Evolutionary conservation across 805 yeast species (phyloP).

Genomic region (Wickerhamiella kazuoi): DNA sequence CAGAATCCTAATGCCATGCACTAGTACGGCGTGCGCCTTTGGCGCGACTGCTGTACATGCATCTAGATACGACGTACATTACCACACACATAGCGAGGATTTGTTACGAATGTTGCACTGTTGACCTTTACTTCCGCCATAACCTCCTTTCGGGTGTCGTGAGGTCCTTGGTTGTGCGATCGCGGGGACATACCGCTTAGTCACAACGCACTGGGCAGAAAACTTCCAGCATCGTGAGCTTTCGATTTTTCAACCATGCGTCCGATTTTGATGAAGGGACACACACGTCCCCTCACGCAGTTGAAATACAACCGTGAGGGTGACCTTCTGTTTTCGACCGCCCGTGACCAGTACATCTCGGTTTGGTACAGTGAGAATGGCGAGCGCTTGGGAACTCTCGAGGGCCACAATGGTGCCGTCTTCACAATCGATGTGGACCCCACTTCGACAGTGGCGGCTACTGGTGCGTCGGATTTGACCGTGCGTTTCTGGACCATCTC

Average conservation of each 20-base stretch:
- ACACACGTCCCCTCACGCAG: conserved; percentile 94
- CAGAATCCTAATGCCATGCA: too few species aligned
- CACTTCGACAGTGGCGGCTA: conserved; percentile 48
- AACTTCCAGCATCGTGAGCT: too few species aligned
- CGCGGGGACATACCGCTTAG: too few species aligned
- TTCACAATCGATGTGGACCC: conserved; percentile 82
- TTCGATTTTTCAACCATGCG: conserved; percentile 9
- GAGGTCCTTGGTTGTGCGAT: too few species aligned
- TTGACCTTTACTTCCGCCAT: too few species aligned
- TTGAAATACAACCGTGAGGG: conserved; percentile 93
- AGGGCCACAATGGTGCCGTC: conserved; percentile 81
- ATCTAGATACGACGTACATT: too few species aligned
- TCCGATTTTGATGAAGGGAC: conserved; percentile 45
- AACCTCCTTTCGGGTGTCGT: too few species aligned
- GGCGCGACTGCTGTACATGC: too few species aligned
- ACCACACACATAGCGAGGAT: too few species aligned
- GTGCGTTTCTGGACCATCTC: conserved; percentile 70
- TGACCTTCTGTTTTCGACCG: conserved; percentile 76
- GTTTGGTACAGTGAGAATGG: conserved; percentile 94
- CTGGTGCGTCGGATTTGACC: conserved; percentile 83
- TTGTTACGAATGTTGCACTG: too few species aligned
- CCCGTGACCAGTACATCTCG: conserved; percentile 71
- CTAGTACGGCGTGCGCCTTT: too few species aligned
- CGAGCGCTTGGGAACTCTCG: conserved; percentile 86
- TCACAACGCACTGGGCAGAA: too few species aligned